Conservation (phyloP, 2,329 filamentous ascomycete species). For the Aureobasidium lini region DNA sequence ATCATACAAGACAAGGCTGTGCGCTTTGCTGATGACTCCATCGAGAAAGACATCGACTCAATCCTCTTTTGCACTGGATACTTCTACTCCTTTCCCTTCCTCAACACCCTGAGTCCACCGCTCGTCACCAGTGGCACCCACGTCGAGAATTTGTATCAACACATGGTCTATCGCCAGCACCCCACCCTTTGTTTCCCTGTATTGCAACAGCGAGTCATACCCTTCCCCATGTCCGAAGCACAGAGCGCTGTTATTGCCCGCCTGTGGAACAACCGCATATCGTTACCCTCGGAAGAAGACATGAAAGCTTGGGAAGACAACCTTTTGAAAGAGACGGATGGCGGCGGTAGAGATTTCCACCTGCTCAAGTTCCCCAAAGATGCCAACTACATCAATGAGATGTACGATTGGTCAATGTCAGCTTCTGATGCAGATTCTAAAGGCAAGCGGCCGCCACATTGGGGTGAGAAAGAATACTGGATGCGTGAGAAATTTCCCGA, state of each 20-base stretch:
- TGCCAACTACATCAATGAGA: conserved; percentile 60
- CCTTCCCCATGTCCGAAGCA: conserved; percentile 71
- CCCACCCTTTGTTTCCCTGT: conserved; percentile 73
- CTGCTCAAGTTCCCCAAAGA: conserved; percentile 54
- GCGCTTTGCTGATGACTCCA: conserved; percentile 56
- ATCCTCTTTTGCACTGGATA: conserved; percentile 88
- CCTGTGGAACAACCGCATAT: conserved; percentile 64
- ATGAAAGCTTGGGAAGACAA: conserved; percentile 63
- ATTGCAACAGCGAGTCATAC: conserved; percentile 77
- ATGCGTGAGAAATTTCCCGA: conserved; percentile 58
- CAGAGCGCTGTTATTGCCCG: conserved; percentile 72
- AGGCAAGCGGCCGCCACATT: conserved; percentile 62
- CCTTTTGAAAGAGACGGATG: conserved; percentile 35
- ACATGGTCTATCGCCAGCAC: conserved; percentile 67
- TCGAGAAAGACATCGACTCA: conserved; percentile 63
- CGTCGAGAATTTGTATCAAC: conserved; percentile 66
- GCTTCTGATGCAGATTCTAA: conserved; percentile 34
- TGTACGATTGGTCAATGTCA: conserved; percentile 54
- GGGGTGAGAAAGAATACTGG: conserved; percentile 67
- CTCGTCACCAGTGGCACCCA: conserved; percentile 62
- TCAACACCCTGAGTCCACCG: conserved; percentile 42
- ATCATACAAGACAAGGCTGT: conserved; percentile 53
- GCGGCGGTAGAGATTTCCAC: conserved; percentile 46
- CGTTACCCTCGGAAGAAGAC: conserved; percentile 52
- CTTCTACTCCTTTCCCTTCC: conserved; percentile 74